phyloP scores from a whole-genome alignment of 1,139 yeast species.

The Suhomyces maxii region DNA sequence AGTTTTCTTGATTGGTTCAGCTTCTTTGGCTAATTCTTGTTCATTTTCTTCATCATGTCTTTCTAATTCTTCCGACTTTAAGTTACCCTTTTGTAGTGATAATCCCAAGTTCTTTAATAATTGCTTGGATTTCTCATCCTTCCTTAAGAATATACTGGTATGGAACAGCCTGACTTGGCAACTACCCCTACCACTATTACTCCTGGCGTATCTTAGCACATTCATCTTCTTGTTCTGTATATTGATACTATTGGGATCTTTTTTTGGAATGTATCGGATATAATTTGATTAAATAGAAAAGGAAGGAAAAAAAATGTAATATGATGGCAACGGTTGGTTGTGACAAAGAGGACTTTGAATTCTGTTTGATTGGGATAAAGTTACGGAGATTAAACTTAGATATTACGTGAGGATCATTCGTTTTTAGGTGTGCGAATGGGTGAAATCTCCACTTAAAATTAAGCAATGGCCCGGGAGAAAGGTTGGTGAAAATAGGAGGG shows the following conservation, averaged over 20 bases:
- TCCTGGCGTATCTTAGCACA: conserved; percentile 3
- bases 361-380: too few relatives aligned
- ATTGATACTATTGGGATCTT: neutral
- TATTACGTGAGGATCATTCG: conserved; percentile 8
- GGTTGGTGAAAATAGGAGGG: neutral
- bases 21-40: neutral
- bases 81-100: conserved; percentile 31
- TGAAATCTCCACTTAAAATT: neutral
- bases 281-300: neutral
- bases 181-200: too few relatives aligned
- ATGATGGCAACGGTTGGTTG: neutral
- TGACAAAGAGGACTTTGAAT: too few relatives aligned
- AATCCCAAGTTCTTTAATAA: conserved; percentile 29
- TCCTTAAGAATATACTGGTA: conserved; percentile 4
- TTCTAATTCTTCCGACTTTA: conserved; percentile 16
- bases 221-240: neutral
- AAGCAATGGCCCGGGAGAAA: neutral
- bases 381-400: neutral
- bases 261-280: neutral
- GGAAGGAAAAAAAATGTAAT: too few relatives aligned
- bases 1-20: conserved; percentile 1
- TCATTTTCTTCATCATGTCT: neutral
- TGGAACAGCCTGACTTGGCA: conserved; percentile 2
- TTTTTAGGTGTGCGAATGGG: conserved; percentile 7
- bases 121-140: conserved; percentile 30